phyloP scores from a whole-genome alignment of 148 eudicot genomes.

The Nyssa sinensis region DNA sequence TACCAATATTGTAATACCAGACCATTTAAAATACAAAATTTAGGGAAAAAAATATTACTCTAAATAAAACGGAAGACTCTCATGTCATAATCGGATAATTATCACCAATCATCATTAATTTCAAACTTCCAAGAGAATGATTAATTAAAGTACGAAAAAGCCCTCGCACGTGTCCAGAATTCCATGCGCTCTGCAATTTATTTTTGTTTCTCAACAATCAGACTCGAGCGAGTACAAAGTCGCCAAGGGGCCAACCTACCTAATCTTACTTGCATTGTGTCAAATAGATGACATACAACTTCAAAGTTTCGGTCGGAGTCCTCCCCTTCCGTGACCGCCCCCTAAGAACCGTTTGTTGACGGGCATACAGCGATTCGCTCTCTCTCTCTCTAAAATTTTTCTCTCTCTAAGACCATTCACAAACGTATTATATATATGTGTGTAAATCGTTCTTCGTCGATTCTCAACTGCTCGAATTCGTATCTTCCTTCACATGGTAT shows the following conservation, averaged over 20 bases:
- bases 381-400: background rate
- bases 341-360: slow-evolving; percentile 2
- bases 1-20: too few species aligned
- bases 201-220: background rate
- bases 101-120: background rate
- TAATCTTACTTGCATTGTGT: too few species aligned
- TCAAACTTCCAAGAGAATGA: background rate
- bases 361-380: background rate
- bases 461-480: background rate
- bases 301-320: background rate
- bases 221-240: background rate
- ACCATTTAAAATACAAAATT: too few species aligned
- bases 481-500: background rate
- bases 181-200: background rate
- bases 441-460: background rate
- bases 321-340: background rate
- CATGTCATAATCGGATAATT: background rate
- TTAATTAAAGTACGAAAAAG: background rate
- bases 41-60: too few species aligned
- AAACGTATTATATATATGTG: background rate
- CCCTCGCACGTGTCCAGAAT: background rate
- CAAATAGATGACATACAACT: background rate
- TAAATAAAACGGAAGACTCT: too few species aligned
- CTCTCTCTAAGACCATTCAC: background rate
- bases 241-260: background rate